These are phyloP conservation scores for Aspergillus kassunensis DNA, from an alignment of 495 filamentous ascomycete species.

Conservation along the genomic window DNA sequence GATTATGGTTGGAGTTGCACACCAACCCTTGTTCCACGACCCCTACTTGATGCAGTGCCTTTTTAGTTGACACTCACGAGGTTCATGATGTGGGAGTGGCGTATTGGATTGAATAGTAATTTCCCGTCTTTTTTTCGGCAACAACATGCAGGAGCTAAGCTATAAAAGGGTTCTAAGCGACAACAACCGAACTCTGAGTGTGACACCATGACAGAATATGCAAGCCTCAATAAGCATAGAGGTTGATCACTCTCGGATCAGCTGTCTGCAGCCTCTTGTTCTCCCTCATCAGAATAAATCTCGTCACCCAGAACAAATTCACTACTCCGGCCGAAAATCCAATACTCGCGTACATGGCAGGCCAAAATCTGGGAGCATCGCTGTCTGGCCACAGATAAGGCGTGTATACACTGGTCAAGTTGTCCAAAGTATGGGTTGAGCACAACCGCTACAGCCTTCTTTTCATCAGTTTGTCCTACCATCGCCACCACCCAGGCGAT, in stretches of 20 bases:
- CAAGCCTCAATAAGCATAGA: conserved; percentile 11
- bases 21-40: too few relatives aligned
- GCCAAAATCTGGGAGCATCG: conserved; percentile 43
- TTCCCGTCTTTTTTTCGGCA: too few relatives aligned
- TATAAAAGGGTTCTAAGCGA: too few relatives aligned
- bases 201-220: too few relatives aligned
- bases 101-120: too few relatives aligned
- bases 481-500: conserved; percentile 52
- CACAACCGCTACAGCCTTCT: conserved; percentile 43
- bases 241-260: conserved; percentile 19
- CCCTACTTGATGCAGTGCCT: too few relatives aligned
- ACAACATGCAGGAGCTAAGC: too few relatives aligned
- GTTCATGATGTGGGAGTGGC: too few relatives aligned
- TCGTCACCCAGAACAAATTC: conserved; percentile 38
- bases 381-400: conserved; percentile 50
- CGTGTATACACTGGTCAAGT: conserved; percentile 47
- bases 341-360: conserved; percentile 43
- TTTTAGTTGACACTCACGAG: too few relatives aligned
- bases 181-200: too few relatives aligned
- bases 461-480: conserved; percentile 50
- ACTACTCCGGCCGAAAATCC: conserved; percentile 35
- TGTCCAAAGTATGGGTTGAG: conserved; percentile 46
- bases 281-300: conserved; percentile 37
- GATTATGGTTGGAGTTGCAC: too few relatives aligned
- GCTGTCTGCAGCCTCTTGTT: conserved; percentile 44